Base-by-base conservation (phyloP, 371 early-diverging fungal genomes). In the Apophysomyces variabilis region DNA sequence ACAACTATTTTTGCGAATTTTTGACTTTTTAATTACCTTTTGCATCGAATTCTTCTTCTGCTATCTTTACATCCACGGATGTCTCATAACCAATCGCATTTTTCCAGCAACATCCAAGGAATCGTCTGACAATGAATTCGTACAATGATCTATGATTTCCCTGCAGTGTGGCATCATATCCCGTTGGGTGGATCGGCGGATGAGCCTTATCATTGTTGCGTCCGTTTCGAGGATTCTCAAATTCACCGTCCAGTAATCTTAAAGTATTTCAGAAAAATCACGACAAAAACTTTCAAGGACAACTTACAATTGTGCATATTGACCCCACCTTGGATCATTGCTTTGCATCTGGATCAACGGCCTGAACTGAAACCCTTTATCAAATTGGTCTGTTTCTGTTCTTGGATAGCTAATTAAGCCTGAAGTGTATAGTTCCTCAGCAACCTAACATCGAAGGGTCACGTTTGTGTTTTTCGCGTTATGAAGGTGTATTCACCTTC, bases 381-480 rank as follows among this genome's bases (percentile, higher is more conserved):
- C 91, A 72, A 96, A 99, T 64, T 92, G 86, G 76, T 99, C 97
- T 2, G 99, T 99, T 78, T 99, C 99, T 7, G 99, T 99, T 71
- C 99, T 90, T 7, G 99, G 99, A 78, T 99, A 99, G 73, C 95
- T 95, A 64, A 99, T 96, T 59, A 93, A 90, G 32, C 99, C 99
- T 38, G 81, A 70, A 13, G 87, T 87, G 79, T 98, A 97, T 12
- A 97, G 83, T 0, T 70, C 73, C 79, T 97, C 97, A 18, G 99
- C 97, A 21, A 90, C 73, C 90, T 92, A 77, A 6, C 37, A 45
- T 46, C 14, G 46, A 26, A 26, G 16, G 36, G 41, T 16, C 21
- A 57, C 44, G 38, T 38, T 66, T 3, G 11, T 21, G 38, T 36
- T 62, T 43, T n/a, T 9, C 66, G 44, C n/a, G 26, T 5, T 18